Evolutionary conservation across 345 rosid species (phyloP).

Genomic region (Gossypium thurberi): DNA sequence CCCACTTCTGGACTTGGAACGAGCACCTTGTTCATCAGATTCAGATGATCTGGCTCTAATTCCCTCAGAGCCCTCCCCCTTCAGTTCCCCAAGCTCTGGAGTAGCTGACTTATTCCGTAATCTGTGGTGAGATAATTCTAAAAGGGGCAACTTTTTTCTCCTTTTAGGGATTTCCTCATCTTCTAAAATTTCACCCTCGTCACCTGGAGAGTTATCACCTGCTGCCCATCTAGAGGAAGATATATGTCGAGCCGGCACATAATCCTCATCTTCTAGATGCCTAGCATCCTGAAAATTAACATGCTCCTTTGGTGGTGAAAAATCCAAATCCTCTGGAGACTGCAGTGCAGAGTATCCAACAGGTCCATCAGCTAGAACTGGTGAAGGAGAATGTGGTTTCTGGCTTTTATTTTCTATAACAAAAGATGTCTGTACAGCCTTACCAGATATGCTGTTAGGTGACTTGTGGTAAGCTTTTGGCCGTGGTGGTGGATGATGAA

Average conservation of each 20-base stretch:
- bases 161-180: constrained; percentile 53
- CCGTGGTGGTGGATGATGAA: constrained; percentile 58
- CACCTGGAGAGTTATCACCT: constrained; percentile 70
- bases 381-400: constrained; percentile 27
- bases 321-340: constrained; percentile 32
- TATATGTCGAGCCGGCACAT: constrained; percentile 66
- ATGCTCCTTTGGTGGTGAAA: constrained; percentile 38
- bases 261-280: constrained; percentile 63
- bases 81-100: constrained; percentile 55
- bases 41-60: constrained; percentile 51
- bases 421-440: constrained; percentile 32
- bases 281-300: constrained; percentile 34
- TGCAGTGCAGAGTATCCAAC: constrained; percentile 22
- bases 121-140: constrained; percentile 35
- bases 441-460: constrained; percentile 33
- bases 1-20: constrained; percentile 44
- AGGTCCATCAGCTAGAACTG: constrained; percentile 23
- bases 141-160: constrained; percentile 46
- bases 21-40: constrained; percentile 49
- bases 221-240: constrained; percentile 98
- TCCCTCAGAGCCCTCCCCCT: constrained; percentile 50
- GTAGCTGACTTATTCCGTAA: constrained; percentile 40
- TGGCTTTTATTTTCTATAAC: constrained; percentile 21
- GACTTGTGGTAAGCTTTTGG: constrained; percentile 42
- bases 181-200: constrained; percentile 37